Evolutionary conservation across 257 asterid genomes (phyloP).

Genomic region (Buddleja alternifolia): DNA sequence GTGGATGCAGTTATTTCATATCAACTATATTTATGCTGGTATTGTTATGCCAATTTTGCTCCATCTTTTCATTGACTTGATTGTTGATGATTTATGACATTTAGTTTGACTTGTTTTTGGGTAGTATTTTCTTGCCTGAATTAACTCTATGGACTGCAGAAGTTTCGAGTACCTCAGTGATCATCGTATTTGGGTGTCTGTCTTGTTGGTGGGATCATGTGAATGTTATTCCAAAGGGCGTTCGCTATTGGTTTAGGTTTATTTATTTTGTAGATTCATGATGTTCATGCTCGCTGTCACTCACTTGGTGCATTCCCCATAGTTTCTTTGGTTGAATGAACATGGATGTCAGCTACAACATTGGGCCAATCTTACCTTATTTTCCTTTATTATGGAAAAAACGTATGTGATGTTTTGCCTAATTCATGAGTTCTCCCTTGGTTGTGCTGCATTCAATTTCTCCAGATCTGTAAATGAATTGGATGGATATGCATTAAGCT

Average conservation of each 20-base stretch:
- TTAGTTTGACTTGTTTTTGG: neutral
- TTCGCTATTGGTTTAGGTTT: neutral
- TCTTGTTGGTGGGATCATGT: neutral
- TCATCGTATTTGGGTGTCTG: neutral
- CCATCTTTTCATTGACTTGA: neutral
- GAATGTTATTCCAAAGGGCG: neutral
- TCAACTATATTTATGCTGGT: neutral
- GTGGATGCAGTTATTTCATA: constrained; percentile 12
- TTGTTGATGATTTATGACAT: neutral
- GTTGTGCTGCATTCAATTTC: neutral
- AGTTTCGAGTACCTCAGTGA: neutral
- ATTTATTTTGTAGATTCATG: neutral
- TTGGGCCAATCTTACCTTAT: neutral
- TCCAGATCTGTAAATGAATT: neutral
- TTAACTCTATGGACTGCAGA: neutral
- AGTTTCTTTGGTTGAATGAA: constrained; percentile 3
- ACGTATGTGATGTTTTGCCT: neutral
- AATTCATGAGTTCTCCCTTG: neutral
- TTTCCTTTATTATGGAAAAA: neutral
- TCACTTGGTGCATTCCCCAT: neutral
- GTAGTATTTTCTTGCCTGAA: constrained; percentile 5
- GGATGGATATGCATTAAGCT: neutral
- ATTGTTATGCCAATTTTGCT: neutral
- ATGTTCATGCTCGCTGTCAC: neutral
- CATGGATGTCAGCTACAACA: neutral